These are phyloP conservation scores for Ogataea nitratoaversa DNA, from an alignment of 805 yeast genomes.

Conservation along the genomic window DNA sequence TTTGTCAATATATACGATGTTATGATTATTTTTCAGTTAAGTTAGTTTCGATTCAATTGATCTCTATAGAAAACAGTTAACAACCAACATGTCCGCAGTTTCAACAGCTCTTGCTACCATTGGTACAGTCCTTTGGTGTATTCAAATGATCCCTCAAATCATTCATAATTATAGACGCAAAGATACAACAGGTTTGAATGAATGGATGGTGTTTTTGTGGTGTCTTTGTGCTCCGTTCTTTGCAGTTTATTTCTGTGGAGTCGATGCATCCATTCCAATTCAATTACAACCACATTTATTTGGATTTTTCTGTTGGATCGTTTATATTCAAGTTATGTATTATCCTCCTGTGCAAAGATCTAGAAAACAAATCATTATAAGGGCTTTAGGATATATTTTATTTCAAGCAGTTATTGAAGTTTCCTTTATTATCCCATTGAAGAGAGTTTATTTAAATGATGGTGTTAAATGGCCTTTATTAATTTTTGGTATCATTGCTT, in stretches of 20 bases:
- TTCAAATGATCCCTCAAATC: slow-evolving; percentile 77
- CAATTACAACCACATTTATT: slow-evolving; percentile 52
- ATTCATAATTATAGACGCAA: slow-evolving; percentile 68
- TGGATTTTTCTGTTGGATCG: slow-evolving; percentile 44
- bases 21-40: background rate
- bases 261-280: slow-evolving; percentile 46
- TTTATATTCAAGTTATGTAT: slow-evolving; percentile 47
- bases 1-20: background rate
- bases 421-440: slow-evolving; percentile 47
- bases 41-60: too few relatives aligned
- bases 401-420: slow-evolving; percentile 39
- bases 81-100: slow-evolving; percentile 33
- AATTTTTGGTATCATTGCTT: slow-evolving; percentile 46
- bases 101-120: slow-evolving; percentile 76
- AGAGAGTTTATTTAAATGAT: slow-evolving; percentile 39
- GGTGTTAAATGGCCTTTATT: slow-evolving; percentile 44
- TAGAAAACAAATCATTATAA: slow-evolving; percentile 25
- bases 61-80: too few relatives aligned
- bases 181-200: slow-evolving; percentile 83
- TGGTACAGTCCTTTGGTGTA: slow-evolving; percentile 91
- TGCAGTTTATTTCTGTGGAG: slow-evolving; percentile 45
- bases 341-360: slow-evolving; percentile 46
- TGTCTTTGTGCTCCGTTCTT: slow-evolving; percentile 55
- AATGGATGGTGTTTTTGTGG: slow-evolving; percentile 86
- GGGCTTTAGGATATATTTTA: slow-evolving; percentile 33